Evolutionary conservation across 345 rosid species (phyloP).

Genomic region (Syzygium aromaticum): DNA sequence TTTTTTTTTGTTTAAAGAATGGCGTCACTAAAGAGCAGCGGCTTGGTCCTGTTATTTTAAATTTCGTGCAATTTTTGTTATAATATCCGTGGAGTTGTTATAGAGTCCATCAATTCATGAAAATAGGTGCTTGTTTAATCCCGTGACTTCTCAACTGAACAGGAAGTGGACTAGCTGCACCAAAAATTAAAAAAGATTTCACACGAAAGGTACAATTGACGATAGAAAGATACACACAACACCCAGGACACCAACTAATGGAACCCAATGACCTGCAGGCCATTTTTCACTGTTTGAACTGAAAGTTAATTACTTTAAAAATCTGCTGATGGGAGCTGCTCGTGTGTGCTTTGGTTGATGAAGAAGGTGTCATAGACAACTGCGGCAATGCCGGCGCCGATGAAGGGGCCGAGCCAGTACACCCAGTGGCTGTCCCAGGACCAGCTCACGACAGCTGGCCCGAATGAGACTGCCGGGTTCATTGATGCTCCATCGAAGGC

Average conservation of each 20-base stretch:
- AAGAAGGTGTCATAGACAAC: slow-evolving; percentile 50
- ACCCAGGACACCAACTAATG: not conserved
- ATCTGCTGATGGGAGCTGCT: slow-evolving; percentile 59
- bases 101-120: not conserved
- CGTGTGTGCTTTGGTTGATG: slow-evolving; percentile 43
- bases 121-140: not conserved
- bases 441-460: slow-evolving; percentile 96
- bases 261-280: not conserved
- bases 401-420: slow-evolving; percentile 84
- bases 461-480: slow-evolving; percentile 95
- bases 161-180: not conserved
- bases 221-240: not conserved
- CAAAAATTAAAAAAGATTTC: not conserved
- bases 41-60: not conserved
- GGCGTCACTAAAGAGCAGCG: not conserved
- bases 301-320: slow-evolving; percentile 9
- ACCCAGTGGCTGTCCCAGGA: slow-evolving; percentile 91
- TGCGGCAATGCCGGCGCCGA: slow-evolving; percentile 74
- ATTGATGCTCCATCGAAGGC: slow-evolving; percentile 89
- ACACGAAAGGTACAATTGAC: not conserved
- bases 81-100: not conserved
- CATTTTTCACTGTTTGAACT: not conserved
- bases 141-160: not conserved
- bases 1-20: not conserved
- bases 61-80: not conserved